phyloP scores from a whole-genome alignment of 768 basidiomycete species.

The Pleurotus ostreatus region DNA sequence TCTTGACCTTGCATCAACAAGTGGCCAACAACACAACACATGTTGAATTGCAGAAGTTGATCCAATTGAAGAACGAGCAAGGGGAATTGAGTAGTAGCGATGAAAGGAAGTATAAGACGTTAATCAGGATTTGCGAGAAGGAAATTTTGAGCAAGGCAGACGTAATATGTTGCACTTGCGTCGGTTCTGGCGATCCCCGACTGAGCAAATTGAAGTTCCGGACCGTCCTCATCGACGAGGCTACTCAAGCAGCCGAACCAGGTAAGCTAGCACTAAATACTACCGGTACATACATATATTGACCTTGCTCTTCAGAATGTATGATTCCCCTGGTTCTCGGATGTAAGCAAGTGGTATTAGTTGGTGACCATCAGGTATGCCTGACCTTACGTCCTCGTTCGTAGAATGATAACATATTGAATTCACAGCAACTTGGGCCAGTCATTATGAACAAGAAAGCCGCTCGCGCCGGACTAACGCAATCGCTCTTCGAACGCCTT shows the following conservation, averaged over 20 bases:
- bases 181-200: slow-evolving; percentile 95
- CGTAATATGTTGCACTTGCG: slow-evolving; percentile 98
- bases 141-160: slow-evolving; percentile 94
- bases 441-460: slow-evolving; percentile 99
- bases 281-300: slow-evolving; percentile 10
- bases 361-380: slow-evolving; percentile 81
- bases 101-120: slow-evolving; percentile 95
- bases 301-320: slow-evolving; percentile 61
- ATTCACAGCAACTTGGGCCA: slow-evolving; percentile 86
- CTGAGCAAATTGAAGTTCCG: slow-evolving; percentile 97
- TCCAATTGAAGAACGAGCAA: slow-evolving; percentile 96
- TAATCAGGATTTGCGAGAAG: slow-evolving; percentile 94
- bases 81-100: slow-evolving; percentile 96
- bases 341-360: slow-evolving; percentile 97
- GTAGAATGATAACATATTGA: slow-evolving; percentile 1
- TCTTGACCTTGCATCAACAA: slow-evolving; percentile 95
- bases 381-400: background rate
- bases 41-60: slow-evolving; percentile 95
- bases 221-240: slow-evolving; percentile 97
- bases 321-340: slow-evolving; percentile 99
- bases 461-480: slow-evolving; percentile 95
- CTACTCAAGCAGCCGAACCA: slow-evolving; percentile 96
- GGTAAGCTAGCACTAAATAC: slow-evolving; percentile 43
- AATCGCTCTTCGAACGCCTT: slow-evolving; percentile 96
- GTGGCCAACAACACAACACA: slow-evolving; percentile 96